Percentiles rank a stretch among this genome's conserved stretches.
These are phyloP conservation scores for Lecanicillium sp. DNA, from an alignment of 2,329 filamentous ascomycete species.

Conservation along the genomic window DNA sequence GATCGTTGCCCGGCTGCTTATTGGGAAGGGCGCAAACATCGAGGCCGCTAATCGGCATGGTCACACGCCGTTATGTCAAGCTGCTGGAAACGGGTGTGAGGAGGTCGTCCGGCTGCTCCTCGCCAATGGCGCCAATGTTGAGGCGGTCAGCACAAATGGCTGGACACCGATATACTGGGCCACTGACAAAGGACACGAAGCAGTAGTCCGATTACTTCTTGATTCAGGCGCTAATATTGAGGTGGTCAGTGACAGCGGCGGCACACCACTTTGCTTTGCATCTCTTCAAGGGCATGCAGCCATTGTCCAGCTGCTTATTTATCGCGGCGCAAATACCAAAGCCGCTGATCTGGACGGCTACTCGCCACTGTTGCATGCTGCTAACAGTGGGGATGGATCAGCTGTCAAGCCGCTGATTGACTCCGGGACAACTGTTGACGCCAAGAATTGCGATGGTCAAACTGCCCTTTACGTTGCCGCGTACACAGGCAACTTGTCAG, in stretches of 20 bases:
- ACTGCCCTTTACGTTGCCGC: no score
- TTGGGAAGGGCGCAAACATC: neutral
- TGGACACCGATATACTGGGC: conserved; percentile 3
- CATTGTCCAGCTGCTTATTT: conserved; percentile 9
- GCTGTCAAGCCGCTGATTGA: no score
- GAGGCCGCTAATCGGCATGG: neutral
- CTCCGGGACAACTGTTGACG: no score
- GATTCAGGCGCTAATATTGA: neutral
- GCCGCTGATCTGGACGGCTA: no score
- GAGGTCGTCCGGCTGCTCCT: neutral
- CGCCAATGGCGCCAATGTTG: neutral
- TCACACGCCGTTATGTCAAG: neutral
- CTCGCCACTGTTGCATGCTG: no score
- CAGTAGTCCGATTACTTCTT: neutral
- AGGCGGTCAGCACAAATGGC: neutral
- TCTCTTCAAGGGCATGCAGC: neutral
- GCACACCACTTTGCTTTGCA: neutral
- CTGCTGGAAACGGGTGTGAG: neutral
- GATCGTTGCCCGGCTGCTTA: neutral
- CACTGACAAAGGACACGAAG: neutral
- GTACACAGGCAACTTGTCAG: no score
- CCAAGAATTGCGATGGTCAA: no score
- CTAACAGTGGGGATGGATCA: no score
- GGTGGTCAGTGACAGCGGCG: neutral
- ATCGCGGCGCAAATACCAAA: no score